These are phyloP conservation scores for Microbotryum silenes-acaulis DNA, from an alignment of 1,284 basidiomycete species.

Conservation along the genomic window DNA sequence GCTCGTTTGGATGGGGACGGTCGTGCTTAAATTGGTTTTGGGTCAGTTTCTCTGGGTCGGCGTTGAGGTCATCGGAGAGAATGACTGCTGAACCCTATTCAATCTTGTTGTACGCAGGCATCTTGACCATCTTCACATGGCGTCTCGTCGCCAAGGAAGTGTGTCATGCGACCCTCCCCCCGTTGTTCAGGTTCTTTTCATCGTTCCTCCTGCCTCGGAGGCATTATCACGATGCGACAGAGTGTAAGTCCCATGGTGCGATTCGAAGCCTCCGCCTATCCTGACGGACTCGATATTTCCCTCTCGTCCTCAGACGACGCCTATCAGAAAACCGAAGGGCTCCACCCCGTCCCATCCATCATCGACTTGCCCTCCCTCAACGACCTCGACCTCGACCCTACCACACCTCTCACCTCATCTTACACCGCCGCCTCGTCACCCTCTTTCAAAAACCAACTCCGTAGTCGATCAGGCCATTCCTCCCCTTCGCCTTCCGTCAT, in stretches of 20 bases:
- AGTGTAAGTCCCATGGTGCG: conserved; percentile 18
- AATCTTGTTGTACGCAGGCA: conserved; percentile 34
- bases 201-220: conserved; percentile 41
- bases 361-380: conserved; percentile 58
- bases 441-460: conserved; percentile 33
- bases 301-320: conserved; percentile 62
- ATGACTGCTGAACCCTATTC: too few species aligned
- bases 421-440: conserved; percentile 40
- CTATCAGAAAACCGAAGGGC: conserved; percentile 58
- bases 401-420: conserved; percentile 38
- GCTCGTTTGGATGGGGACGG: conserved; percentile 14
- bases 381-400: conserved; percentile 10
- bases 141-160: conserved; percentile 71
- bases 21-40: conserved; percentile 27
- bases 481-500: not conserved
- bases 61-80: too few species aligned
- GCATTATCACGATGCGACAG: conserved; percentile 31
- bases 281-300: not conserved
- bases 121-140: conserved; percentile 65
- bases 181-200: conserved; percentile 63
- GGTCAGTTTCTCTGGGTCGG: conserved; percentile 22
- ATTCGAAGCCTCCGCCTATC: not conserved
- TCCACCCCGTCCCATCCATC: conserved; percentile 73
- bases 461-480: conserved; percentile 32
- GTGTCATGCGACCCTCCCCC: conserved; percentile 66